phyloP scores from a whole-genome alignment of 148 eudicot species.

The Rheum nobile region DNA sequence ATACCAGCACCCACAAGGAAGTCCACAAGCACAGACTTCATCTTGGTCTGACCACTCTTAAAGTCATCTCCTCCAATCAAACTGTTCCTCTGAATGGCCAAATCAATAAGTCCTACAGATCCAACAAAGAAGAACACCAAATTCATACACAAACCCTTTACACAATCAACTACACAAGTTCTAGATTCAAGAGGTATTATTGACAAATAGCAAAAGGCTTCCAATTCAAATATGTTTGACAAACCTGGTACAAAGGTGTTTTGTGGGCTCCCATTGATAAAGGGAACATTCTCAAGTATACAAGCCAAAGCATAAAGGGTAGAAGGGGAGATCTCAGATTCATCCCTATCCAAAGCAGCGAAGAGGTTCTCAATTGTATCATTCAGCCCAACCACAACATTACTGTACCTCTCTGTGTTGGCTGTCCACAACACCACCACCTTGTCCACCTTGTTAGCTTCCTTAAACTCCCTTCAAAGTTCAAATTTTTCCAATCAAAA shows the following conservation, averaged over 20 bases:
- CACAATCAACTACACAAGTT: neutral
- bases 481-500: neutral
- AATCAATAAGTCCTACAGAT: slow-evolving; percentile 57
- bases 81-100: slow-evolving; percentile 75
- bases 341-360: slow-evolving; percentile 71
- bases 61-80: slow-evolving; percentile 98
- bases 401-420: slow-evolving; percentile 95
- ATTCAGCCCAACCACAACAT: slow-evolving; percentile 75
- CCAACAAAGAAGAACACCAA: neutral
- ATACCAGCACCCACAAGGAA: slow-evolving; percentile 99
- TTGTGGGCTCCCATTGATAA: slow-evolving; percentile 97
- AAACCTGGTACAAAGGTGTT: slow-evolving; percentile 94
- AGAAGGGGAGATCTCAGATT: slow-evolving; percentile 90
- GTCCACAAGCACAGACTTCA: slow-evolving; percentile 94
- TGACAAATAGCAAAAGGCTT: neutral
- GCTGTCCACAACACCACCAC: slow-evolving; percentile 97
- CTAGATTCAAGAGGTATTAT: neutral
- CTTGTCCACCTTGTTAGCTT: slow-evolving; percentile 81
- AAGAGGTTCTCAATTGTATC: slow-evolving; percentile 73
- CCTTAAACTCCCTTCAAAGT: slow-evolving; percentile 75
- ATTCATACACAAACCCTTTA: neutral
- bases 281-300: slow-evolving; percentile 74
- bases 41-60: slow-evolving; percentile 99
- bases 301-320: slow-evolving; percentile 86
- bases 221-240: neutral